Evolutionary conservation across 2,329 filamentous ascomycete species (phyloP).

Genomic region (Verticillium klebahnii): DNA sequence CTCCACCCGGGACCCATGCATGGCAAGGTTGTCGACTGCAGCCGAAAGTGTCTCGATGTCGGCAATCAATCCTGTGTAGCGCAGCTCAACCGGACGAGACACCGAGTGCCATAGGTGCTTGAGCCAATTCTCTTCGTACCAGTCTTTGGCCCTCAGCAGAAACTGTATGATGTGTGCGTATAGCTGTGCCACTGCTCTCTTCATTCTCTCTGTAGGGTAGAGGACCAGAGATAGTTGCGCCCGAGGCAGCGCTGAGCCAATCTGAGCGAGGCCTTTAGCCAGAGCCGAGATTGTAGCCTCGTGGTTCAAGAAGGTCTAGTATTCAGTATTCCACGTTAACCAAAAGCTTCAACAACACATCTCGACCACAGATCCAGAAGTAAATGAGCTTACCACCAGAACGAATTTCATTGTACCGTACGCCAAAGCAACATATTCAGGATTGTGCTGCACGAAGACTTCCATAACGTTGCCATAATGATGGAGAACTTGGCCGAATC

Average conservation of each 20-base stretch:
- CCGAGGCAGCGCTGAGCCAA: conserved; percentile 14
- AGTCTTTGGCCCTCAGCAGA: conserved; percentile 11
- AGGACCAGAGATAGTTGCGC: conserved; percentile 8
- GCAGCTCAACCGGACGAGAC: conserved; percentile 12
- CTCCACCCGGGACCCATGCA: background rate
- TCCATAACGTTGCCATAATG: conserved; percentile 15
- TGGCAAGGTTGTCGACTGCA: background rate
- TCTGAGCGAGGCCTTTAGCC: conserved; percentile 11
- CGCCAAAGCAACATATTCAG: conserved; percentile 16
- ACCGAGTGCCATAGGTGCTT: conserved; percentile 11
- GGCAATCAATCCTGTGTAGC: conserved; percentile 11
- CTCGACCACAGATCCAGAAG: too few species aligned
- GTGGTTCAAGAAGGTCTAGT: conserved; percentile 14
- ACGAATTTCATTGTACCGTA: conserved; percentile 21
- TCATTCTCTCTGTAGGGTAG: conserved; percentile 14
- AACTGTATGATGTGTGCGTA: conserved; percentile 19
- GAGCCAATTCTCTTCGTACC: conserved; percentile 13
- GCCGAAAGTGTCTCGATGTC: conserved; percentile 7
- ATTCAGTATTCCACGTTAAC: background rate
- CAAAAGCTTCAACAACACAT: too few species aligned
- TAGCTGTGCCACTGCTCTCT: conserved; percentile 10
- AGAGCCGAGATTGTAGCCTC: conserved; percentile 10
- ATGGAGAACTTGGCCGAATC: background rate
- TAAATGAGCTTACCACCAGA: conserved; percentile 11
- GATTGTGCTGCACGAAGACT: conserved; percentile 17